Evolutionary conservation across 768 basidiomycete species (phyloP).

Genomic region (Suillus cothurnatus): DNA sequence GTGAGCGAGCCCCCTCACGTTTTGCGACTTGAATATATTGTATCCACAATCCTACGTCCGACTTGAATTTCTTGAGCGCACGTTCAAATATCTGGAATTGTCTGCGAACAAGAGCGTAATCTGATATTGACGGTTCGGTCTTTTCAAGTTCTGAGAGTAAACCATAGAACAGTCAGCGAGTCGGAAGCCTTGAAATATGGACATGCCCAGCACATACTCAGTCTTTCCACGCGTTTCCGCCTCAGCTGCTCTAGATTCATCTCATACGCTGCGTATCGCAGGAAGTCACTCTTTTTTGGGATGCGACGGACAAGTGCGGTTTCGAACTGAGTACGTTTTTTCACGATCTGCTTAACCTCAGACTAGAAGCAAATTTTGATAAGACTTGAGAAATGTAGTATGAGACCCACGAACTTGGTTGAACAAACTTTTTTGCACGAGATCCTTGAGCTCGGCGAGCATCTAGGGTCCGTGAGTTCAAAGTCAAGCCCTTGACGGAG

Average conservation of each 20-base stretch:
- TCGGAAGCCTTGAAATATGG: not conserved
- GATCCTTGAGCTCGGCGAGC: slow-evolving; percentile 94
- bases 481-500: not conserved
- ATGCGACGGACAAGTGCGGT: slow-evolving; percentile 80
- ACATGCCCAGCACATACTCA: slow-evolving; percentile 52
- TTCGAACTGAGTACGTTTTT: slow-evolving; percentile 83
- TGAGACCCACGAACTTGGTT: slow-evolving; percentile 56
- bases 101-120: slow-evolving; percentile 81
- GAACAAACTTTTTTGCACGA: slow-evolving; percentile 84
- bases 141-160: slow-evolving; percentile 32
- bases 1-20: slow-evolving; percentile 72
- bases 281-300: slow-evolving; percentile 84
- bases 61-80: slow-evolving; percentile 85
- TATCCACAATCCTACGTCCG: slow-evolving; percentile 84
- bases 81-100: slow-evolving; percentile 92
- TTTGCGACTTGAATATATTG: slow-evolving; percentile 88
- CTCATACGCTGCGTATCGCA: slow-evolving; percentile 92
- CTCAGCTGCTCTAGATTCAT: slow-evolving; percentile 84
- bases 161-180: not conserved
- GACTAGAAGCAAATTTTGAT: slow-evolving; percentile 40
- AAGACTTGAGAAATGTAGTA: not conserved
- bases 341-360: slow-evolving; percentile 85
- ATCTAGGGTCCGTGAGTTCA: slow-evolving; percentile 50
- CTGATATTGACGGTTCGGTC: slow-evolving; percentile 64
- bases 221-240: slow-evolving; percentile 68